Evolutionary conservation across 116 monocot species (phyloP), one percentile per base, ranked within the genome.

Genomic region (Iris pallida): DNA sequence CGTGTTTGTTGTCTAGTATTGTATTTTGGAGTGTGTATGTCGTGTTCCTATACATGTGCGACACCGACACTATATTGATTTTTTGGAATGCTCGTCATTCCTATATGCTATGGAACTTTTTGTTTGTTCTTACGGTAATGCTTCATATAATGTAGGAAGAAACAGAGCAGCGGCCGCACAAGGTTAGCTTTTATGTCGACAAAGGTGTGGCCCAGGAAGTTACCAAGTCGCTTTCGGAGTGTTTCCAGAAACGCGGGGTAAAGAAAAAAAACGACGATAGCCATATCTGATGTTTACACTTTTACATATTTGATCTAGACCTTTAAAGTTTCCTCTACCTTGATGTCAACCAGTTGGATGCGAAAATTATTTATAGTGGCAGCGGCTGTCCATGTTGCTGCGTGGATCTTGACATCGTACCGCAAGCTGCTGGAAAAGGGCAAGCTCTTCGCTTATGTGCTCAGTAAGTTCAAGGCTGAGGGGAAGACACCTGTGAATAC

Each of bases 321-420:
- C 3, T 49, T 20, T 19, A 64, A 5, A 12, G 17, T 19, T 43
- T 47, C 20, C 8, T 57, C 19, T 57, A 7, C 41, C 30, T 13
- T 18, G 41, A 53, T 62, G 16, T 20, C 53, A n/a, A 20, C 42
- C 82, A 94, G 90, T 70, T 90, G 55, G 83, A 94, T 68, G 87
- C 87, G 47, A 94, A 94, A 70, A 87, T 94, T 46, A 90, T 94
- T 42, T 94, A 87, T 55, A 94, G 94, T 77, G 84, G 82, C n/a
- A n/a, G n/a, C n/a, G n/a, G n/a, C n/a, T n/a, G n/a, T n/a, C n/a
- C n/a, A n/a, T n/a, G n/a, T n/a, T n/a, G n/a, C n/a, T n/a, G n/a
- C n/a, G n/a, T 80, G 64, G 90, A 82, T 79, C 82, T 94, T 7
- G 94, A 94, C 62, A 69, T 94, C 61, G 74, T 94, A 59, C 82